Conservation (phyloP, 768 basidiomycete species). For the Kwoniella botswanensis region DNA sequence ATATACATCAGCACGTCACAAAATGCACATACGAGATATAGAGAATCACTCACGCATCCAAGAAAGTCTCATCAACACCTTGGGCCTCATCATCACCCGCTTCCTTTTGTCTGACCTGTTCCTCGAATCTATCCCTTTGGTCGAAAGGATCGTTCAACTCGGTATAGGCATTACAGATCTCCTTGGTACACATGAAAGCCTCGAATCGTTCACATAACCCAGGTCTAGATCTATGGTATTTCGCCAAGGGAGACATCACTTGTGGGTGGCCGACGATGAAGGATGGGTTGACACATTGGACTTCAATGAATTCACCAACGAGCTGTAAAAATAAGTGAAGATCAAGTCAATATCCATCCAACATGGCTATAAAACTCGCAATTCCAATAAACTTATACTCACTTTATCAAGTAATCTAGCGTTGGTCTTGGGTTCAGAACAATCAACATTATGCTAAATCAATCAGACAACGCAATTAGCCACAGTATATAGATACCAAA, state of each 20-base stretch:
- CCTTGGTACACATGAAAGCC: constrained; percentile 96
- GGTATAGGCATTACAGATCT: constrained; percentile 98
- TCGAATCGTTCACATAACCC: constrained; percentile 99
- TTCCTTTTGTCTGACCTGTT: constrained; percentile 89
- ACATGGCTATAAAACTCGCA: too few species aligned
- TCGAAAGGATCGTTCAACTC: constrained; percentile 91
- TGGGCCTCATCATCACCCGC: constrained; percentile 98
- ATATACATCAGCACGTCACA: background rate
- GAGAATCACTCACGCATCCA: constrained; percentile 75
- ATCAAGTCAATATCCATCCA: background rate
- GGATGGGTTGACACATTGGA: constrained; percentile 90
- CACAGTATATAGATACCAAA: background rate
- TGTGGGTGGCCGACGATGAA: constrained; percentile 99
- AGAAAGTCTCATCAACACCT: constrained; percentile 92
- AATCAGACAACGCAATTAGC: too few species aligned
- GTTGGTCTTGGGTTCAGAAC: constrained; percentile 93
- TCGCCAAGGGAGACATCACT: constrained; percentile 99
- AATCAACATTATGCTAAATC: constrained; percentile 87
- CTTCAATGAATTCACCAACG: constrained; percentile 97
- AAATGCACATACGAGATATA: too few species aligned
- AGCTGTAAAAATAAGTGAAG: constrained; percentile 64
- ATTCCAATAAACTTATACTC: constrained; percentile 17
- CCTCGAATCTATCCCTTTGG: constrained; percentile 93
- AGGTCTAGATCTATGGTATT: constrained; percentile 95
- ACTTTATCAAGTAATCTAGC: constrained; percentile 94